Evolutionary conservation across 2,329 filamentous ascomycete species (phyloP).

Genomic region (Rhynchosporium agropyri): DNA sequence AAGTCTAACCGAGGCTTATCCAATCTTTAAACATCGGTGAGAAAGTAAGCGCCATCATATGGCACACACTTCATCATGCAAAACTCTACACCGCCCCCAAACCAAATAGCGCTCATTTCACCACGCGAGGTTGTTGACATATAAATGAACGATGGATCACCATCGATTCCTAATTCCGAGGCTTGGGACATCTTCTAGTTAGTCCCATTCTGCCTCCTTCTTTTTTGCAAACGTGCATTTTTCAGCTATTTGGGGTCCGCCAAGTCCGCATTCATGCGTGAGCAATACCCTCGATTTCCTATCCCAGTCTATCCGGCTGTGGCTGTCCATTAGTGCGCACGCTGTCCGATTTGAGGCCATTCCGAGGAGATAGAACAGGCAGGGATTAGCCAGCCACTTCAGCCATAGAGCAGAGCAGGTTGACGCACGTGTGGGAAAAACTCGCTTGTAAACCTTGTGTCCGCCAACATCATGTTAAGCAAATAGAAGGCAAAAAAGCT

Average conservation of each 20-base stretch:
- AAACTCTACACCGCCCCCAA: background rate
- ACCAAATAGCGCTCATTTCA: background rate
- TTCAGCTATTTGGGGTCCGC: background rate
- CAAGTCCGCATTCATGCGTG: background rate
- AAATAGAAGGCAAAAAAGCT: background rate
- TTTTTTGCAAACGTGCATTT: background rate
- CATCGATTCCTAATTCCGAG: no score
- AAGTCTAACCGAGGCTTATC: background rate
- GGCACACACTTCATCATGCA: background rate
- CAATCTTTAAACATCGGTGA: background rate
- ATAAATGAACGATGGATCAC: background rate
- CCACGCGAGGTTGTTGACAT: background rate
- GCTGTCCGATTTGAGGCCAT: background rate
- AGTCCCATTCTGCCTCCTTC: background rate
- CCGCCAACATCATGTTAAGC: background rate
- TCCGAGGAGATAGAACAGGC: conserved; percentile 1
- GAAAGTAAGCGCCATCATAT: background rate
- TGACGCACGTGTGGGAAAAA: conserved; percentile 7
- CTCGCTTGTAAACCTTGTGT: conserved; percentile 6
- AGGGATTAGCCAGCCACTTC: background rate
- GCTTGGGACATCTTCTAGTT: background rate
- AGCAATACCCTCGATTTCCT: background rate
- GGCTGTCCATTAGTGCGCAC: background rate
- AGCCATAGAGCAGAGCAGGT: background rate
- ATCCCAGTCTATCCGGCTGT: background rate